phyloP scores from a whole-genome alignment of 495 filamentous ascomycete genomes.

The Penicillium lagena region DNA sequence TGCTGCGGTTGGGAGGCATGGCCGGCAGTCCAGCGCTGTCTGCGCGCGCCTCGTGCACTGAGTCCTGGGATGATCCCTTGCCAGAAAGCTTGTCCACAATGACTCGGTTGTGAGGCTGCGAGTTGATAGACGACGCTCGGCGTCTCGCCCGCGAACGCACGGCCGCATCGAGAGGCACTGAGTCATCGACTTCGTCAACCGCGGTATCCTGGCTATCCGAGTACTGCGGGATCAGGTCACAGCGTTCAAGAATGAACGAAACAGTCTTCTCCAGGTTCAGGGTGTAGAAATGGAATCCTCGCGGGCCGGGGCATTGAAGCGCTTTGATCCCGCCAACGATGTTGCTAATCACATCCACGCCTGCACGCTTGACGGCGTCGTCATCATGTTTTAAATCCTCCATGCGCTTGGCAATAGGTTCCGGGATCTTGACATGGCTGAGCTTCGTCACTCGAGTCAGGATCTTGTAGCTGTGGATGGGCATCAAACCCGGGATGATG shows the following conservation, averaged over 20 bases:
- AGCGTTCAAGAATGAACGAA: slow-evolving; percentile 82
- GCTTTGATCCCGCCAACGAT: slow-evolving; percentile 53
- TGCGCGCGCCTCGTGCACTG: slow-evolving; percentile 51
- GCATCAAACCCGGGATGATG: slow-evolving; percentile 95
- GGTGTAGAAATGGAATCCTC: slow-evolving; percentile 96
- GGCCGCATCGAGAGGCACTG: slow-evolving; percentile 26
- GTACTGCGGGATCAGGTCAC: slow-evolving; percentile 66
- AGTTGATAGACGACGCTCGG: slow-evolving; percentile 46
- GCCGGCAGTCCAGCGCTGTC: slow-evolving; percentile 36
- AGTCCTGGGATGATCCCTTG: slow-evolving; percentile 31
- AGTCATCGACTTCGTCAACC: slow-evolving; percentile 39
- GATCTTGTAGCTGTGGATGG: slow-evolving; percentile 94
- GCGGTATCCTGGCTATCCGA: slow-evolving; percentile 24
- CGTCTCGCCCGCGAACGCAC: slow-evolving; percentile 25
- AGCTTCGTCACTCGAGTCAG: slow-evolving; percentile 93
- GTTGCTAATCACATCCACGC: slow-evolving; percentile 44
- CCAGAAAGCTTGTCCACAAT: slow-evolving; percentile 56
- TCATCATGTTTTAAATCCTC: slow-evolving; percentile 83
- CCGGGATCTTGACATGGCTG: slow-evolving; percentile 77
- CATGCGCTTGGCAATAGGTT: slow-evolving; percentile 58
- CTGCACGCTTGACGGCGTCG: slow-evolving; percentile 69
- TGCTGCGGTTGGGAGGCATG: slow-evolving; percentile 51
- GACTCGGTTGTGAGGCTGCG: slow-evolving; percentile 70
- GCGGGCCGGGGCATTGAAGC: slow-evolving; percentile 48
- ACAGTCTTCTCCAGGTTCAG: slow-evolving; percentile 95